Evolutionary conservation across 768 basidiomycete species (phyloP), one percentile per base, ranked within the genome.

Genomic region (Kwoniella pini): DNA sequence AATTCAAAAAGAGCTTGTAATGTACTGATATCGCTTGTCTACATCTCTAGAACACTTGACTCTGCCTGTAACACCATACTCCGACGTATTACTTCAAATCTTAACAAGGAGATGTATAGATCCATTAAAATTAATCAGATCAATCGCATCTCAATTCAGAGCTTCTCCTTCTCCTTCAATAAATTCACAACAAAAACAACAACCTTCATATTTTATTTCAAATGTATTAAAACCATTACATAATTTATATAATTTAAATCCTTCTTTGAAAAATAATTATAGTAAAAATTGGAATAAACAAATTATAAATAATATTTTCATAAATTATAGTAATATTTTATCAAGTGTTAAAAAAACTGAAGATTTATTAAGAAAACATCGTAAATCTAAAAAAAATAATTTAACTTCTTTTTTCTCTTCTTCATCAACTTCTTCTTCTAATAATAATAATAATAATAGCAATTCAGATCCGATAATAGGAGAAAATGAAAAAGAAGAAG

Each of bases 291-390:
- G 82, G 81, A 46, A 85, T 1, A 31, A 52, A 10, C 45, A 85
- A 43, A 83, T 91, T n/a, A 87, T 90, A 67, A 85, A 88, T 61
- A 82, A 81, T 52, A 87, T 90, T 33, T 58, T 68, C 50, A 55
- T 40, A 57, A 91, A 91, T 70, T 96, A 95, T 76, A 85, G 88
- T 12, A 83, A 84, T 57, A 88, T 90, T 71, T 82, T 98, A 22
- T 82, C 86, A 10, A 84, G 85, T 0, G 91, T 94, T 84, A 89
- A 87, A 77, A 95, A 95, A 81, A 91, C 91, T 7, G 92, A 97
- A 65, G 92, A 93, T 72, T 88, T 90, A 11, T 80, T 98, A 24
- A 83, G 88, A 38, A 84, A 89, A 36, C 82, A 95, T 68, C 92
- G 93, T 74, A 95, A 90, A 76, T 88, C 89, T 43, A 91, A 90